Conservation (phyloP, 805 yeast species). For the Lachancea meyersii region DNA sequence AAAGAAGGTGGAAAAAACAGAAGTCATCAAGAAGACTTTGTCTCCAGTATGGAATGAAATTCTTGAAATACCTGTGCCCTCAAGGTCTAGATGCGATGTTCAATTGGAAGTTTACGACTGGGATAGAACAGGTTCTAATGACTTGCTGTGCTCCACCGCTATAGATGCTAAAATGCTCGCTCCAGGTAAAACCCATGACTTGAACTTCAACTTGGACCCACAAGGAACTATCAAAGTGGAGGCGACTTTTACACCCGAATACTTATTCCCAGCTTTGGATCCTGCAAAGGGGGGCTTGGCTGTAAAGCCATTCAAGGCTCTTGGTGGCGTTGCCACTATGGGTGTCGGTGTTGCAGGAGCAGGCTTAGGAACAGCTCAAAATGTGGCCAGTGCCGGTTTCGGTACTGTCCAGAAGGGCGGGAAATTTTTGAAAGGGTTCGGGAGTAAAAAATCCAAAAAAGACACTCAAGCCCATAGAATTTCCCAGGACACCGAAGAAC, state of each 20-base stretch:
- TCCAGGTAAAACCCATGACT: conserved; percentile 40
- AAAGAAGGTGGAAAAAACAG: conserved; percentile 49
- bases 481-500: conserved; percentile 3
- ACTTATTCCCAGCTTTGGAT: conserved; percentile 56
- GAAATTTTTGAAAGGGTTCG: conserved; percentile 32
- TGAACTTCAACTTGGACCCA: conserved; percentile 50
- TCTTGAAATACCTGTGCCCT: conserved; percentile 51
- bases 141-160: conserved; percentile 46
- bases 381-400: conserved; percentile 38
- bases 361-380: conserved; percentile 38
- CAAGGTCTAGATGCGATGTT: conserved; percentile 51
- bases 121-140: conserved; percentile 72
- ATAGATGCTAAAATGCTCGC: conserved; percentile 46
- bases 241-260: conserved; percentile 57
- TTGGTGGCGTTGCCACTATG: conserved; percentile 26
- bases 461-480: neutral
- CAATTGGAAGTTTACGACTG: conserved; percentile 57
- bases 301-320: conserved; percentile 44
- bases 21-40: conserved; percentile 57
- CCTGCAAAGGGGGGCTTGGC: conserved; percentile 37
- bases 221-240: conserved; percentile 55
- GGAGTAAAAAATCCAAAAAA: conserved; percentile 24
- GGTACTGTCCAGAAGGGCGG: conserved; percentile 49
- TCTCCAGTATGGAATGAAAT: conserved; percentile 75
- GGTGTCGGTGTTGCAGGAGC: conserved; percentile 33